Evolutionary conservation across 306 rosid species (phyloP), one percentile per base, ranked within the genome.

Genomic region (Vicia sativa): DNA sequence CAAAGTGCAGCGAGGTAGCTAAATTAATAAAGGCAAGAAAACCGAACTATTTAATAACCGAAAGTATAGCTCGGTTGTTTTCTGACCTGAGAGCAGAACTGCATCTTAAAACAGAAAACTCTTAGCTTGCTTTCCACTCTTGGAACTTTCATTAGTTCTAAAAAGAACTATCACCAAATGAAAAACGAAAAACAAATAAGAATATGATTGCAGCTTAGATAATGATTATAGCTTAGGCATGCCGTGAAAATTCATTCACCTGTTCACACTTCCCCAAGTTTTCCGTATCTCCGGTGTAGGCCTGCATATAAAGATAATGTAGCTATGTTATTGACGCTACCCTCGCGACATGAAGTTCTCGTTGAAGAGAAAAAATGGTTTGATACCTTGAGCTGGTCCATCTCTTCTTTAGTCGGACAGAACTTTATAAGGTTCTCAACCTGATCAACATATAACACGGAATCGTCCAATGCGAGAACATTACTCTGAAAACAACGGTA

Each of bases 351-450:
- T n/a, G 45, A 70, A 71, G 71, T 66, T 67, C 70, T 18, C 34
- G 50, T 68, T 50, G 44, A 61, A 34, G 12, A 35, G 25, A 68
- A 43, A 59, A 68, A 58, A 21, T 4, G 76, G 9, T 52, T 53
- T 60, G 58, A 54, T 82, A 95, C 99, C 97, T 82, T 90, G 44
- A 95, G 90, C 39, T 68, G 60, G 19, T 93, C 97, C 82, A 85
- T 93, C 78, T 93, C 99, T 88, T 93, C 99, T 79, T 93, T 93
- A 39, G 96, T 90, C 41, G 97, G 99, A 75, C 92, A 80, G 76
- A 90, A 93, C 74, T 93, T 93, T 80, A 93, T 87, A 71, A 93
- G 99, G 83, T 93, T 93, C 82, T 93, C 99, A 79, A 93, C 80
- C 77, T 90, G 97, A 81, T 93, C 99, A 26, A 77, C 80, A 73